Conservation (phyloP, 73 alveolate genomes). For the Diophrys appendiculata region DNA sequence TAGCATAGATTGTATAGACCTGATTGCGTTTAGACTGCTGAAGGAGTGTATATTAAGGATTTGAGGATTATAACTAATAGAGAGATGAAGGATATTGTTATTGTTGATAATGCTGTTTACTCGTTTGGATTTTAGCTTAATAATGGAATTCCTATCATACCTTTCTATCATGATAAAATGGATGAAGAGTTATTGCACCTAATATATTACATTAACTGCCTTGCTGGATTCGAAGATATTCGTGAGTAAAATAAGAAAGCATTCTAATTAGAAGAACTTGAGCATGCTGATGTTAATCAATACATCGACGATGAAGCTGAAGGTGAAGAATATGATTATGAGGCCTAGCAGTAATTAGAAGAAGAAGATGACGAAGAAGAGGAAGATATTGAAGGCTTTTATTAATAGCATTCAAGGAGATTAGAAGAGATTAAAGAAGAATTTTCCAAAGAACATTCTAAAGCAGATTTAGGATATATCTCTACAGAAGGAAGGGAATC, state of each 20-base stretch:
- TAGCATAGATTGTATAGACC: constrained; percentile 72
- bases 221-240: constrained; percentile 58
- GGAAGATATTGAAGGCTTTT: no score
- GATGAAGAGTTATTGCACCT: constrained; percentile 72
- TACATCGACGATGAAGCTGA: not conserved
- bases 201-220: constrained; percentile 59
- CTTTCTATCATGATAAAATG: constrained; percentile 57
- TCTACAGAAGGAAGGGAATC: no score
- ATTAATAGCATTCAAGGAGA: no score
- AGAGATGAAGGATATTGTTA: constrained; percentile 51
- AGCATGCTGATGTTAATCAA: not conserved
- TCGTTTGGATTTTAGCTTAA: constrained; percentile 71
- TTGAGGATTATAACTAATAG: constrained; percentile 59
- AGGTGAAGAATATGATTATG: not conserved
- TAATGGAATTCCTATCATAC: constrained; percentile 74
- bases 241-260: constrained; percentile 63
- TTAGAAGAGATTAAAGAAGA: no score
- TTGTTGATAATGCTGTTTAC: constrained; percentile 73
- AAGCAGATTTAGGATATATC: no score
- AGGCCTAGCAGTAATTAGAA: no score
- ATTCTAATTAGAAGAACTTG: constrained; percentile 58
- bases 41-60: constrained; percentile 83
- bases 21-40: constrained; percentile 77
- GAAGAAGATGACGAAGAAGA: no score
- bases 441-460: no score